Base-by-base conservation (phyloP, 371 early-diverging fungal genomes). In the Syncephalastrum monosporum region DNA sequence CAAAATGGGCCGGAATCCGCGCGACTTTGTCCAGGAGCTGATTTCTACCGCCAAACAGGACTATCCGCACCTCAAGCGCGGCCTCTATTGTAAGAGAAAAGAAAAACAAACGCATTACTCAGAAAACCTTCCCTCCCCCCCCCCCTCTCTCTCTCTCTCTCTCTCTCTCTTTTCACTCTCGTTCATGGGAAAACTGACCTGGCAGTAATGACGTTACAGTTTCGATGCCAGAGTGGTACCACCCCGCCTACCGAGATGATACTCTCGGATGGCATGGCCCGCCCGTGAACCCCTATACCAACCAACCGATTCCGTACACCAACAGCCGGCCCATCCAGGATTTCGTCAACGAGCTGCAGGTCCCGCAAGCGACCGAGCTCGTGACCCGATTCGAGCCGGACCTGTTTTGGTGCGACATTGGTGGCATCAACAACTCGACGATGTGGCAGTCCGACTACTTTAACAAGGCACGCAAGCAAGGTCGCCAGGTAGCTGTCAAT, bases 361-460 rank as follows among this genome's bases (percentile, higher is more conserved):
- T 69, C 0, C 73, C 73, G n/a, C 73, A 73, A 46, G 50, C 64
- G 17, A 7, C 50, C n/a, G 73, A 73, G 41, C 45, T 73, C 3
- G 67, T 69, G 24, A 29, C 64, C 2, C 16, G 65, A 1, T 65
- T 55, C 33, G 53, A 62, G 4, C 70, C 68, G 4, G 70, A 67
- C 27, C 64, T 73, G 16, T 62, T 73, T 49, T 73, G 73, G 72
- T 73, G 73, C 23, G 73, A 73, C 54, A 69, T 69, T 21, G 70
- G 70, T 29, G 73, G 70, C 5, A 63, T 69, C 46, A 69, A 73
- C 42, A 73, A 73, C 41, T 69, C 73, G 1, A 62, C 73, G 4
- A 52, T 47, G 17, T 73, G 67, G 70, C 69, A 69, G n/a, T 42
- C 63, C 5, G 45, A 56, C 5, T 73, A 56, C 38, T 65, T 69